Percentiles rank a stretch among this genome's conserved stretches.
Conservation (phyloP, 345 rosid species). For the Gossypium anomalum region DNA sequence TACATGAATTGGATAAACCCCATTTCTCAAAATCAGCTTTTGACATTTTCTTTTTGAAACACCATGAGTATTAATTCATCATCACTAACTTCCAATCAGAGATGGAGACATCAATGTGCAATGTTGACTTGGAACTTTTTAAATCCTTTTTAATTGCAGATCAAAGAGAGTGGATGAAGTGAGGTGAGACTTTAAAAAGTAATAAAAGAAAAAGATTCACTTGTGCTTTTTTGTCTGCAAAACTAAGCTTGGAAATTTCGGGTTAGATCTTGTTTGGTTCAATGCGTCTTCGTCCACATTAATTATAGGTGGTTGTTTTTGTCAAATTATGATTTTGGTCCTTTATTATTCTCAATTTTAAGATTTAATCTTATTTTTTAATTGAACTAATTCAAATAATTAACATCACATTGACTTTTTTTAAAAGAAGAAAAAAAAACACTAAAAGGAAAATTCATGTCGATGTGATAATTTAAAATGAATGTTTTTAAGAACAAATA, state of each 20-base stretch:
- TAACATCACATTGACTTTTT: too few species aligned
- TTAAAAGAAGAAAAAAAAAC: too few species aligned
- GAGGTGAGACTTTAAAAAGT: conserved; percentile 14
- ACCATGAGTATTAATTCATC: not conserved
- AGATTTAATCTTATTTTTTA: not conserved
- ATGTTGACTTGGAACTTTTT: conserved; percentile 19
- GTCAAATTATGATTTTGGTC: not conserved
- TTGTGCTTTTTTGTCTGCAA: not conserved
- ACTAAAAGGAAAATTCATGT: not conserved
- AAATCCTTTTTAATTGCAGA: not conserved
- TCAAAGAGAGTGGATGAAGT: conserved; percentile 21
- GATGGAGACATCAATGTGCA: not conserved
- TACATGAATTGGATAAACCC: not conserved
- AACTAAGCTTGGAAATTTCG: conserved; percentile 10
- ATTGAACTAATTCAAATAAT: too few species aligned
- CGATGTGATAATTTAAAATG: not conserved
- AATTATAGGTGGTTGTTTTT: not conserved
- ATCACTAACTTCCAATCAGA: conserved; percentile 4
- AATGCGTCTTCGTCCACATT: conserved; percentile 16
- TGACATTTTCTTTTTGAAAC: conserved; percentile 10
- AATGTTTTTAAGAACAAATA: too few species aligned
- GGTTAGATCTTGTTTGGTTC: conserved; percentile 23
- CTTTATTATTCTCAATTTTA: not conserved
- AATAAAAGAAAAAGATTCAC: not conserved
- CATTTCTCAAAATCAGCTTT: not conserved